Base-by-base conservation (phyloP, 108 stramenopile species). In the Nitzschia sp. region DNA sequence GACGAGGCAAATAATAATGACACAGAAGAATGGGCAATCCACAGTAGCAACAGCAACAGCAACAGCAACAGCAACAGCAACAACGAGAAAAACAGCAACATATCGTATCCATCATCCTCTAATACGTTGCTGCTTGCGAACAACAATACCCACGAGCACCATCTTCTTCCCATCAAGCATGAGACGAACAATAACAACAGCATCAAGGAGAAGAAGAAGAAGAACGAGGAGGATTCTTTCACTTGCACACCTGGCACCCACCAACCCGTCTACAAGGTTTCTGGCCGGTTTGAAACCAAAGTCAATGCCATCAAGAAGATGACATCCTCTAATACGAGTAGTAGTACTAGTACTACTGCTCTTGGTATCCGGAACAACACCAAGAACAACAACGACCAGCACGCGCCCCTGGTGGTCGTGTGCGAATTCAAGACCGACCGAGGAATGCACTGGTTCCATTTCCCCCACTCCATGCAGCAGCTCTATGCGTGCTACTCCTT, bases 401-500 rank as follows among this genome's bases (percentile, higher is more conserved):
- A 35, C 19, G 28, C 3, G 17, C 13, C 34, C n/a, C 5, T 64
- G 1, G n/a, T n/a, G n/a, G n/a, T n/a, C n/a, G 63, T 64, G 1
- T 64, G 63, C 44, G 63, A 64, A 52, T 64, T 50, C 27, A 13
- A 48, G n/a, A 31, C 19, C 11, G 16, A 48, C 2, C 47, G 16
- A 19, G 25, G 47, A 8, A 38, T 11, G n/a, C n/a, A n/a, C 3
- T 53, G 32, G 23, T 46, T 34, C 0, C 80, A 81, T 45, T 81
- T 81, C 21, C 66, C 80, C 2, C 80, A 81, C 54, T 29, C 65
- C 27, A 81, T 81, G 80, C 80, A 81, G 57, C 66, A 72, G 45
- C 27, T 81, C 4, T 81, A 72, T 46, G 35, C 32, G 1, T 81
- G 80, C 33, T 76, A 57, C 44, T 63, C 71, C 8, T 81, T 45